Evolutionary conservation across 176 grass and related monocot species (phyloP).

Genomic region (Avena eriantha): DNA sequence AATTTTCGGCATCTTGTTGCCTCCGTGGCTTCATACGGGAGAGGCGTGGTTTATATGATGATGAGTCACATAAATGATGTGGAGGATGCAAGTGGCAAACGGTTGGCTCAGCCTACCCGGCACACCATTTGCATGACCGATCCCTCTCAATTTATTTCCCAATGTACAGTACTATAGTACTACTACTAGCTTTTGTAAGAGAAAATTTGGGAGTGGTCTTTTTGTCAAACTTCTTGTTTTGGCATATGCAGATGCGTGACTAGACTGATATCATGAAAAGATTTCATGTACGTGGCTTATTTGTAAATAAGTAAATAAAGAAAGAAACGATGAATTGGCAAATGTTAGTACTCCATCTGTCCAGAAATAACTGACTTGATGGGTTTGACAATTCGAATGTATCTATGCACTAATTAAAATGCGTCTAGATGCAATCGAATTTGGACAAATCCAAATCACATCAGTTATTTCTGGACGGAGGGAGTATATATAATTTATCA

Average conservation of each 20-base stretch:
- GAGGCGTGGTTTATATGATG: slow-evolving; percentile 49
- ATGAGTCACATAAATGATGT: slow-evolving; percentile 59
- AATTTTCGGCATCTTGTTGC: not conserved
- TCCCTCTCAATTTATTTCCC: not conserved
- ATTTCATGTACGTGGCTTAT: not conserved
- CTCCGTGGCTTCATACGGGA: not conserved
- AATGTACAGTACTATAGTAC: too few relatives aligned
- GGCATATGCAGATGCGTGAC: not conserved
- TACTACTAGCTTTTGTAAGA: not conserved
- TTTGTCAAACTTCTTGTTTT: not conserved
- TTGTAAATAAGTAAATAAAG: too few relatives aligned
- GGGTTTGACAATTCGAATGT: too few relatives aligned
- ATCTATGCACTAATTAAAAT: too few relatives aligned
- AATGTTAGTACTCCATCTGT: too few relatives aligned
- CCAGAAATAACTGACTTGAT: too few relatives aligned
- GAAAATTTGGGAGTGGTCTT: not conserved
- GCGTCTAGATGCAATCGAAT: too few relatives aligned
- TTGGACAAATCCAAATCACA: too few relatives aligned
- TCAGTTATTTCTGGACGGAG: too few relatives aligned
- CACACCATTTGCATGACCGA: slow-evolving; percentile 46
- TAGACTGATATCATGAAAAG: not conserved
- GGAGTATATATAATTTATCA: too few relatives aligned
- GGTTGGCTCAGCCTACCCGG: not conserved
- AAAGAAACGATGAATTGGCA: too few relatives aligned
- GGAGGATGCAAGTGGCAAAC: slow-evolving; percentile 36